These are phyloP conservation scores for Lathyrus tuberosus DNA, from an alignment of 306 rosid species.

Conservation along the genomic window DNA sequence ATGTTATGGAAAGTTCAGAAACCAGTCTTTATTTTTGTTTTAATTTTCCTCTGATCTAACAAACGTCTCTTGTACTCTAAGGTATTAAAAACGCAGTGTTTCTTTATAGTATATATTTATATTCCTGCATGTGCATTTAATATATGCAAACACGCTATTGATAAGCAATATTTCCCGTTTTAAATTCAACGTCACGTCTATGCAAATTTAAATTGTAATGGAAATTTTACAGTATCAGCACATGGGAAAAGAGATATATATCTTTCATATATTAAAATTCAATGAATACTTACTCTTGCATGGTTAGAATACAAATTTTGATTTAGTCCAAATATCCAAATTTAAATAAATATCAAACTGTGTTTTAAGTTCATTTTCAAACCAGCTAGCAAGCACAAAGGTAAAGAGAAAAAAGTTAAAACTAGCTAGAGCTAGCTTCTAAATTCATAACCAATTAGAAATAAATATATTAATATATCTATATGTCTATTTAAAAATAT, in stretches of 20 bases:
- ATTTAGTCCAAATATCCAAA: slow-evolving; percentile 25
- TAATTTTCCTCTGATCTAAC: slow-evolving; percentile 36
- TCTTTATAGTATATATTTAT: slow-evolving; percentile 31
- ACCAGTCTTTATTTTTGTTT: slow-evolving; percentile 19
- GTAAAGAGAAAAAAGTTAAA: slow-evolving; percentile 50
- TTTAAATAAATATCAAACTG: slow-evolving; percentile 37
- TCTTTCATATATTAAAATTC: slow-evolving; percentile 50
- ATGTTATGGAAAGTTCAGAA: slow-evolving; percentile 27
- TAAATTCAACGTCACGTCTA: slow-evolving; percentile 55
- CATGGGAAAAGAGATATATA: slow-evolving; percentile 36
- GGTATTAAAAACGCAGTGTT: slow-evolving; percentile 39
- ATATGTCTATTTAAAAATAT: too few relatives aligned
- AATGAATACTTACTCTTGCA: slow-evolving; percentile 46
- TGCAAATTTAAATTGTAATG: slow-evolving; percentile 40
- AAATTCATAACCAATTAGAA: slow-evolving; percentile 47
- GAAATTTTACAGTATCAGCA: slow-evolving; percentile 36
- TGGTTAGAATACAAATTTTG: slow-evolving; percentile 45
- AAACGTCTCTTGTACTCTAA: slow-evolving; percentile 10
- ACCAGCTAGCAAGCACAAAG: slow-evolving; percentile 48
- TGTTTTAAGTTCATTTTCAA: slow-evolving; percentile 43
- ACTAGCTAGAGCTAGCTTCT: slow-evolving; percentile 35
- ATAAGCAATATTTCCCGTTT: slow-evolving; percentile 47
- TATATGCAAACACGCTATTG: slow-evolving; percentile 43
- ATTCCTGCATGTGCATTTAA: slow-evolving; percentile 53
- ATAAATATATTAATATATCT: neutral